A percentile compares a stretch with the other conserved stretches of the same genome.
These are phyloP conservation scores for Fusarium sambucinum DNA, from an alignment of 2,329 filamentous ascomycete genomes.

Conservation along the genomic window DNA sequence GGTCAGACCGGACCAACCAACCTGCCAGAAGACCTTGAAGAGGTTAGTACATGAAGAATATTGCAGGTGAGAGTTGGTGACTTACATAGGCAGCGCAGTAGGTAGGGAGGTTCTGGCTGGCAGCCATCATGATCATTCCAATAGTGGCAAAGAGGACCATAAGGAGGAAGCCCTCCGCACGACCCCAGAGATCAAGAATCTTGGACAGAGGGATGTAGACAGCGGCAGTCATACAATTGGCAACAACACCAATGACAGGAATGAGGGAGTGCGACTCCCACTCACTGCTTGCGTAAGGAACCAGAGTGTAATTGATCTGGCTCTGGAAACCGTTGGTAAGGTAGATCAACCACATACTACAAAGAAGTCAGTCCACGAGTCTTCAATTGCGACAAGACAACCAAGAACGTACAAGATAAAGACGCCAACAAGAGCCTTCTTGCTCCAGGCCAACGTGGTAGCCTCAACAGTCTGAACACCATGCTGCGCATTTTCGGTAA, in stretches of 20 bases:
- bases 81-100: constrained; percentile 65
- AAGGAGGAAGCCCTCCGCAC: constrained; percentile 69
- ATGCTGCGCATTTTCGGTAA: constrained; percentile 48
- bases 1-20: constrained; percentile 71
- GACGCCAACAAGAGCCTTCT: constrained; percentile 50
- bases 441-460: constrained; percentile 57
- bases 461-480: constrained; percentile 58
- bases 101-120: constrained; percentile 56
- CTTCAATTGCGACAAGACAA: background rate
- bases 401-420: constrained; percentile 51
- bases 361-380: constrained; percentile 1
- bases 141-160: constrained; percentile 63
- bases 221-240: constrained; percentile 67
- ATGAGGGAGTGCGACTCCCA: constrained; percentile 67
- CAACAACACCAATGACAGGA: constrained; percentile 65
- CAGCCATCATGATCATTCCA: constrained; percentile 72
- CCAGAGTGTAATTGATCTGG: constrained; percentile 57
- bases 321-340: constrained; percentile 64
- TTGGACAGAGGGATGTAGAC: constrained; percentile 73
- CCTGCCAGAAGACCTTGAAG: constrained; percentile 68
- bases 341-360: constrained; percentile 61
- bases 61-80: fast-evolving
- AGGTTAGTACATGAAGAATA: background rate
- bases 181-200: constrained; percentile 72
- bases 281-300: constrained; percentile 63